Percentiles rank a stretch among this genome's conserved stretches.
These are phyloP conservation scores for Isabelozyma pseudorhagii DNA, from an alignment of 805 yeast genomes.

Conservation along the genomic window DNA sequence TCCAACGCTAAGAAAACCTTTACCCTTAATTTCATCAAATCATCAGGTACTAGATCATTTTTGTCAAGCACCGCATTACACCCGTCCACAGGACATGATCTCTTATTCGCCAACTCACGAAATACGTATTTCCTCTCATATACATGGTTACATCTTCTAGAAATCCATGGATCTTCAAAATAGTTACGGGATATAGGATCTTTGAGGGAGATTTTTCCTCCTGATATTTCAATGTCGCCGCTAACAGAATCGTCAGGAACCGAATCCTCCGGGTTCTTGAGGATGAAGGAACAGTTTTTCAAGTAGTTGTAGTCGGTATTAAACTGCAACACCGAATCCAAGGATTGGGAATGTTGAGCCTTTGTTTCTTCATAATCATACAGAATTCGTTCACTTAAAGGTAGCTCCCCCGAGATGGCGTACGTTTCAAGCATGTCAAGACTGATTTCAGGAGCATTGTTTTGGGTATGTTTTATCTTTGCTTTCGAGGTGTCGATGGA, in stretches of 20 bases:
- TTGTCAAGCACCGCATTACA: conserved; percentile 39
- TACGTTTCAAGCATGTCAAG: conserved; percentile 19
- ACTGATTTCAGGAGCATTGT: conserved; percentile 17
- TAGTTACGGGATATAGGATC: conserved; percentile 63
- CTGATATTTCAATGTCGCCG: conserved; percentile 64
- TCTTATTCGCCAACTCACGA: conserved; percentile 23
- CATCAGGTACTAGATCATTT: conserved; percentile 44
- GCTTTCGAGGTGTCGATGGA: conserved; percentile 14
- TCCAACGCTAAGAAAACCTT: conserved; percentile 26
- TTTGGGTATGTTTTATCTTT: conserved; percentile 13
- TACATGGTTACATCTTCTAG: conserved; percentile 57
- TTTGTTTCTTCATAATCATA: conserved; percentile 4
- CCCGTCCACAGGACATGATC: conserved; percentile 58
- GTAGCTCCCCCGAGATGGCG: conserved; percentile 7
- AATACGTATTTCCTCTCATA: conserved; percentile 50
- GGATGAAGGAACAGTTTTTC: conserved; percentile 45
- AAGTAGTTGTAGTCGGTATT: conserved; percentile 22
- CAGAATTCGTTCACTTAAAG: conserved; percentile 14
- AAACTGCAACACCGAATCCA: conserved; percentile 4
- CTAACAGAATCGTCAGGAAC: conserved; percentile 49
- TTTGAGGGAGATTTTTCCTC: conserved; percentile 64
- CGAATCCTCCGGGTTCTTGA: conserved; percentile 60
- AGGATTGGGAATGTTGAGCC: conserved; percentile 1
- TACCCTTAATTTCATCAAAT: conserved; percentile 55
- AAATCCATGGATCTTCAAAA: conserved; percentile 54